Evolutionary conservation across 2,329 filamentous ascomycete genomes (phyloP).

Genomic region (Penicillium palitans): DNA sequence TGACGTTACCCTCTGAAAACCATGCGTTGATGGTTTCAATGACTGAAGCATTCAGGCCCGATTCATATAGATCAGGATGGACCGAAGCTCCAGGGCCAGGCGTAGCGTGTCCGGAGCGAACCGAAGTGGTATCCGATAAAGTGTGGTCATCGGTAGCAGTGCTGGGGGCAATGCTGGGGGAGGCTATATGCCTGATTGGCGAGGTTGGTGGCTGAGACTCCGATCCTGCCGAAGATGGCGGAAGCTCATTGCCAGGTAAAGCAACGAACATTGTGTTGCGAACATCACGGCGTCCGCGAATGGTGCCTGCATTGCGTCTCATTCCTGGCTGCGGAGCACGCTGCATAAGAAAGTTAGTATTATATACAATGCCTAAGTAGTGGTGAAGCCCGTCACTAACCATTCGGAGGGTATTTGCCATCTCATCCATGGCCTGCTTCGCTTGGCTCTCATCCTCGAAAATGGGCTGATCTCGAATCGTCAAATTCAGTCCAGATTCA

Average conservation of each 20-base stretch:
- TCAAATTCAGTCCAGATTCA: constrained; percentile 48
- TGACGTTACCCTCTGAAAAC: constrained; percentile 73
- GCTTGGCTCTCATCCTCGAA: constrained; percentile 52
- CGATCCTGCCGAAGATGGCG: constrained; percentile 27
- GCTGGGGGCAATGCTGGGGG: constrained; percentile 48
- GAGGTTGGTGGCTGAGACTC: constrained; percentile 36
- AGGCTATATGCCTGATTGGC: constrained; percentile 44
- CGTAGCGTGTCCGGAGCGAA: constrained; percentile 82
- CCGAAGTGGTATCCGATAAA: constrained; percentile 84
- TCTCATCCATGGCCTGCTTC: constrained; percentile 50
- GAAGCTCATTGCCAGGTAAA: constrained; percentile 40
- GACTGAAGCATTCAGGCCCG: constrained; percentile 82
- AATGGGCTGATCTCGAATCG: constrained; percentile 52
- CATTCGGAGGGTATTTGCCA: constrained; percentile 51
- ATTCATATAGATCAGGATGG: constrained; percentile 77
- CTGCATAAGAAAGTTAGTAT: constrained; percentile 28
- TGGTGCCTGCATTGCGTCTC: constrained; percentile 69
- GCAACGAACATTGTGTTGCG: constrained; percentile 87
- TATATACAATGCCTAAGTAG: not conserved
- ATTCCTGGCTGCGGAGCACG: constrained; percentile 55
- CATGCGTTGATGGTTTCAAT: constrained; percentile 87
- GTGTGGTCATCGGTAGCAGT: constrained; percentile 61
- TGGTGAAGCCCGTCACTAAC: constrained; percentile 29
- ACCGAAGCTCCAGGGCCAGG: constrained; percentile 66
- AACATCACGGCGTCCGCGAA: constrained; percentile 85